Percentiles rank a stretch among this genome's conserved stretches.
These are phyloP conservation scores for Tillandsia fasciculata DNA, from an alignment of 176 grass and related monocot species.

Conservation along the genomic window DNA sequence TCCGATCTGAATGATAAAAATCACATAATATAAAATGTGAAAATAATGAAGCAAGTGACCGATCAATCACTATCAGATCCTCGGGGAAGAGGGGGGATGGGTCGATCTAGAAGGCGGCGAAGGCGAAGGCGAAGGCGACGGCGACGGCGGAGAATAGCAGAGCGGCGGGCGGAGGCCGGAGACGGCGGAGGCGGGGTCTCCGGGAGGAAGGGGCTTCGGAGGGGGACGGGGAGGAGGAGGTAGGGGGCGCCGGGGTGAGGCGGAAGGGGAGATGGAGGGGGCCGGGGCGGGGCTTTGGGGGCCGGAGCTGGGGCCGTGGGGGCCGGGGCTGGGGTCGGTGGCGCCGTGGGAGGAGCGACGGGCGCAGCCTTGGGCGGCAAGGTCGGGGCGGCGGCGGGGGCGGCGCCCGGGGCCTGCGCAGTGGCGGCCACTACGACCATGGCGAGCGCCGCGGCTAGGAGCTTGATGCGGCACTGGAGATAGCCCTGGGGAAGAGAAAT, in stretches of 20 bases:
- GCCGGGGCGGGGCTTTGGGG: too few relatives aligned
- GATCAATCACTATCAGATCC: neutral
- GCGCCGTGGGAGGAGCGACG: neutral
- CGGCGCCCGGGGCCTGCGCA: constrained; percentile 38
- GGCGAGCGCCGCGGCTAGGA: constrained; percentile 35
- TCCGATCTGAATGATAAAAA: neutral
- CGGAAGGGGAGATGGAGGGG: too few relatives aligned
- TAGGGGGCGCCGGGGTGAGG: too few relatives aligned
- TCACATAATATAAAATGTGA: neutral
- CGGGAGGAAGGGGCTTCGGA: constrained; percentile 14
- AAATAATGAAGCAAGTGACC: neutral
- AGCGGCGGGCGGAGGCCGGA: too few relatives aligned
- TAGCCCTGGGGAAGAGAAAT: too few relatives aligned
- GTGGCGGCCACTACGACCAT: constrained; percentile 29
- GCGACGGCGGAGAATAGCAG: too few relatives aligned
- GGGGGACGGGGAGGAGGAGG: too few relatives aligned
- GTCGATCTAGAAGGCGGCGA: too few relatives aligned
- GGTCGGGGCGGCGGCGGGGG: constrained; percentile 28
- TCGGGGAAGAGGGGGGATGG: neutral
- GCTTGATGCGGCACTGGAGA: constrained; percentile 15
- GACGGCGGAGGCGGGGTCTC: neutral
- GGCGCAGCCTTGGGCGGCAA: constrained; percentile 8
- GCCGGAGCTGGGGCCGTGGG: too few relatives aligned
- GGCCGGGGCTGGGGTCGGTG: too few relatives aligned
- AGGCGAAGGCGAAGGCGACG: too few relatives aligned